Conservation (phyloP, 225 moss, liverwort and hornwort genomes). For the Pleurozium schreberi region DNA sequence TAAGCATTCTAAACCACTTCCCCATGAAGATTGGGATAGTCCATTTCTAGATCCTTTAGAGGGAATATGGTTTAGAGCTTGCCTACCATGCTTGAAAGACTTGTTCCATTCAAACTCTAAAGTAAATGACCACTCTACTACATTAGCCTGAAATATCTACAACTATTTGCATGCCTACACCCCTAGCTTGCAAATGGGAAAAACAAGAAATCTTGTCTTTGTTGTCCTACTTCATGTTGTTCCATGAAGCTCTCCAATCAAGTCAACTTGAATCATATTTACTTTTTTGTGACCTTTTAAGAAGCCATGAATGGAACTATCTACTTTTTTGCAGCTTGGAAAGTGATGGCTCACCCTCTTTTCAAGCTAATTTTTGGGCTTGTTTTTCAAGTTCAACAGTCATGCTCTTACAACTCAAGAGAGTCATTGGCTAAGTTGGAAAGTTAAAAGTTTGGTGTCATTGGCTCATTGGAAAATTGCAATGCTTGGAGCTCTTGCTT, state of each 20-base stretch:
- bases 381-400: not conserved
- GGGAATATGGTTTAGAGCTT: too few relatives aligned
- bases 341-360: rapidly evolving
- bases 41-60: rapidly evolving
- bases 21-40: not conserved
- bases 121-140: too few relatives aligned
- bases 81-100: rapidly evolving
- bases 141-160: rapidly evolving
- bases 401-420: not conserved
- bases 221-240: rapidly evolving
- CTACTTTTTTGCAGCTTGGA: rapidly evolving
- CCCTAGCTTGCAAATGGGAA: not conserved
- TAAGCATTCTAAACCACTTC: rapidly evolving
- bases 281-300: not conserved
- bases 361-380: rapidly evolving
- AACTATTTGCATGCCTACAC: rapidly evolving
- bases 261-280: not conserved
- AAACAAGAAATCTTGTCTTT: not conserved
- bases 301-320: rapidly evolving
- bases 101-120: rapidly evolving
- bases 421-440: not conserved
- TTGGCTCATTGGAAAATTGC: too few relatives aligned
- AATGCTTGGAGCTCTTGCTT: too few relatives aligned
- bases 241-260: rapidly evolving
- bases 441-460: not conserved